Evolutionary conservation across 108 stramenopile genomes (phyloP).

Genomic region (Discostella stelligeroides): DNA sequence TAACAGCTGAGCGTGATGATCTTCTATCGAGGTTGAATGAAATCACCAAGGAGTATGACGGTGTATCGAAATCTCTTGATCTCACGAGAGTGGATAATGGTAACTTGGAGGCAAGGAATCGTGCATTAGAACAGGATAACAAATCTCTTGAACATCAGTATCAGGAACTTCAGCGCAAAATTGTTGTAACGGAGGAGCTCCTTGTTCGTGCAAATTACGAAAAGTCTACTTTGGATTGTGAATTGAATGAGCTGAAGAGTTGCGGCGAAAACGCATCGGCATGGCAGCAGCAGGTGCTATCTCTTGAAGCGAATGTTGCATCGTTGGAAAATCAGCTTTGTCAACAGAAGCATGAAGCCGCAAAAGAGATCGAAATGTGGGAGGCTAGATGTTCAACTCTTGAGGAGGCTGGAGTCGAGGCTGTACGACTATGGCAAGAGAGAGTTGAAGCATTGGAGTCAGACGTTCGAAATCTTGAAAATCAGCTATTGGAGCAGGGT

Average conservation of each 20-base stretch:
- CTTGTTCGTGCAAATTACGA: slow-evolving; percentile 24
- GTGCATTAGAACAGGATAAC: slow-evolving; percentile 43
- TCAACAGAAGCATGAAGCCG: slow-evolving; percentile 63
- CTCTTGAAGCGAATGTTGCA: slow-evolving; percentile 43
- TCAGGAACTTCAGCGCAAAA: slow-evolving; percentile 18
- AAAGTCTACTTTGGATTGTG: slow-evolving; percentile 13
- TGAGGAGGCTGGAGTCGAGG: slow-evolving; percentile 34
- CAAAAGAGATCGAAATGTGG: slow-evolving; percentile 65
- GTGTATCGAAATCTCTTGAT: slow-evolving; percentile 22
- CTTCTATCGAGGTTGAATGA: slow-evolving; percentile 34
- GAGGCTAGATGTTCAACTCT: slow-evolving; percentile 48
- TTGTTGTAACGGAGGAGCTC: slow-evolving; percentile 29
- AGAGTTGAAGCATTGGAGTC: slow-evolving; percentile 48
- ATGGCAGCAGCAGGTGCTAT: slow-evolving; percentile 30
- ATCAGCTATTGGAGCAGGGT: slow-evolving; percentile 45
- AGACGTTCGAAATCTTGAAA: slow-evolving; percentile 41
- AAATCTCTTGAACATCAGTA: slow-evolving; percentile 41
- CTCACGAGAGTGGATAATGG: slow-evolving; percentile 29
- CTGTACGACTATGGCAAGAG: slow-evolving; percentile 47
- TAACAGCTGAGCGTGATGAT: slow-evolving; percentile 46
- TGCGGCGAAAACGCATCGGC: slow-evolving; percentile 23
- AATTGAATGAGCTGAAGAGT: slow-evolving; percentile 27
- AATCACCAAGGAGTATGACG: slow-evolving; percentile 26
- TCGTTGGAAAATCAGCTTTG: slow-evolving; percentile 49
- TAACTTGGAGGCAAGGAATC: slow-evolving; percentile 36